These are phyloP conservation scores for Asterella californica DNA, from an alignment of 225 moss, liverwort and hornwort genomes.

Conservation along the genomic window DNA sequence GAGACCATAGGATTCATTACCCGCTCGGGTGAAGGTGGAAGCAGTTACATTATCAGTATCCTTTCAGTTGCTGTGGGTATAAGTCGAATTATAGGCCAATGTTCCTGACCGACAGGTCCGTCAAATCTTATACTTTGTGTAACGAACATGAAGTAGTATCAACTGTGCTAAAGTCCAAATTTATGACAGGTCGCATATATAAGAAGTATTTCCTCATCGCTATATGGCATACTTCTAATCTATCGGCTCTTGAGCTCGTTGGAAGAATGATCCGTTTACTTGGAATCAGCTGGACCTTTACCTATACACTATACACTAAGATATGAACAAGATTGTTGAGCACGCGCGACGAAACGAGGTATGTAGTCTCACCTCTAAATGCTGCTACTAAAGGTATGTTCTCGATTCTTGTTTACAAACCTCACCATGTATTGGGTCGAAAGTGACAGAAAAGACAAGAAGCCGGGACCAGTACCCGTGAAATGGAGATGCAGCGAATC, in stretches of 20 bases:
- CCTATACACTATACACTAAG: slow-evolving; percentile 26
- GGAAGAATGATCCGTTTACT: background rate
- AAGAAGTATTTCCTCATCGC: background rate
- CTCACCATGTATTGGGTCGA: too few species aligned
- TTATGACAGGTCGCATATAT: background rate
- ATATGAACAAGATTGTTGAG: slow-evolving; percentile 79
- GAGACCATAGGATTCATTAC: slow-evolving; percentile 74
- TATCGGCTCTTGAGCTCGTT: background rate
- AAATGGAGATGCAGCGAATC: background rate
- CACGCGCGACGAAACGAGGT: slow-evolving; percentile 79
- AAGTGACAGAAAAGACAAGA: background rate
- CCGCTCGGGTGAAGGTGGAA: slow-evolving; percentile 72
- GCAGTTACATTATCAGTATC: slow-evolving; percentile 86
- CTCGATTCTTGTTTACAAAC: background rate
- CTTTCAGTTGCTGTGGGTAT: slow-evolving; percentile 13
- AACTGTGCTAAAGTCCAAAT: background rate
- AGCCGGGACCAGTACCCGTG: background rate
- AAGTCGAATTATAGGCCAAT: background rate
- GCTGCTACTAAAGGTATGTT: background rate
- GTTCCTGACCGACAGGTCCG: background rate
- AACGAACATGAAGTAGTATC: background rate
- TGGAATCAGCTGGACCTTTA: background rate
- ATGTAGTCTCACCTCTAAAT: slow-evolving; percentile 6
- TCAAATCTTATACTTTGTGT: background rate
- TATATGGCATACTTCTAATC: background rate